Evolutionary conservation across 2,329 filamentous ascomycete species (phyloP).

Genomic region (Chaetomium globosum): DNA sequence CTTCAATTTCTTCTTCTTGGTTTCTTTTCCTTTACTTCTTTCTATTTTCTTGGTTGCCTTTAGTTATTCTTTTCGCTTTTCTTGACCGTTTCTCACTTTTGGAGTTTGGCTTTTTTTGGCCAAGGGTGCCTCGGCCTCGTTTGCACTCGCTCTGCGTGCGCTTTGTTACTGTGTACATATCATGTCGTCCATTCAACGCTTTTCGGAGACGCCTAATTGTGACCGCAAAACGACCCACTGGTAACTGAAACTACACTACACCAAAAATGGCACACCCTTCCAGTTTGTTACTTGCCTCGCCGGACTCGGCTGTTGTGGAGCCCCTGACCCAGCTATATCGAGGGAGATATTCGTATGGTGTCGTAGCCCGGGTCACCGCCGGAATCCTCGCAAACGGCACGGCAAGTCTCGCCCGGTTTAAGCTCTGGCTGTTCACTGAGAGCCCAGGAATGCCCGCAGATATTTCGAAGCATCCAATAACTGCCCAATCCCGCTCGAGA

Average conservation of each 20-base stretch:
- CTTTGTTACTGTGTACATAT: too few relatives aligned
- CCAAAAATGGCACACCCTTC: neutral
- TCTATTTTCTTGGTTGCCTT: too few relatives aligned
- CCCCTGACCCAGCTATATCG: slow-evolving; percentile 15
- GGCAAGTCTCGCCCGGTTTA: neutral
- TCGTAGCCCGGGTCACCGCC: slow-evolving; percentile 20
- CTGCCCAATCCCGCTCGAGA: neutral
- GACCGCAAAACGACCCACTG: neutral
- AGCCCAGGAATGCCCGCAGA: slow-evolving; percentile 2
- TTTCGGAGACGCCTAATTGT: neutral
- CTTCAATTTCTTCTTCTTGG: too few relatives aligned
- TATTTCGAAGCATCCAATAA: neutral
- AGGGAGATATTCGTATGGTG: slow-evolving; percentile 24
- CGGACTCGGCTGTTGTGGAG: slow-evolving; percentile 6
- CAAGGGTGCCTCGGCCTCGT: too few relatives aligned
- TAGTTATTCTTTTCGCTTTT: too few relatives aligned
- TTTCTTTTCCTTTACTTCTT: too few relatives aligned
- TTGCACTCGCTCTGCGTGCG: too few relatives aligned
- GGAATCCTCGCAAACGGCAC: slow-evolving; percentile 8
- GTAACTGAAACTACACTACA: neutral
- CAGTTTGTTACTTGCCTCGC: neutral
- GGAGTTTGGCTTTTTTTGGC: too few relatives aligned
- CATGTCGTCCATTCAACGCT: neutral
- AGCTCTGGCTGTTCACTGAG: neutral
- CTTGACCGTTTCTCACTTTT: too few relatives aligned